A percentile compares a stretch with the other conserved stretches of the same genome.
Evolutionary conservation across 1,284 basidiomycete genomes (phyloP).

Genomic region (Boletus mariae): DNA sequence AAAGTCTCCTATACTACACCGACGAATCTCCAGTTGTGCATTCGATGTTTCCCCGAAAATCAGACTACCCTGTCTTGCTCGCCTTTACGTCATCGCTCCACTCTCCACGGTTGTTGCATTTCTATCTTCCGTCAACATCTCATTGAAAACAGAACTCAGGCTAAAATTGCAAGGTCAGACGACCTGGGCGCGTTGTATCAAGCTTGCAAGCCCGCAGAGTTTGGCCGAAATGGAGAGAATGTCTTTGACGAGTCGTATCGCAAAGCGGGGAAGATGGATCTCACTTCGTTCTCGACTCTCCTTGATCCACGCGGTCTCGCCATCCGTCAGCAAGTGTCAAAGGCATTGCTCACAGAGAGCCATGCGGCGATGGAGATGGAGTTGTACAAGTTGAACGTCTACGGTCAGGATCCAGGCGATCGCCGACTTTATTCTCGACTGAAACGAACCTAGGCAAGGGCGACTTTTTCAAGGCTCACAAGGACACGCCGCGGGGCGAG

Average conservation of each 20-base stretch:
- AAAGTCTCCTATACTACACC: constrained; percentile 5
- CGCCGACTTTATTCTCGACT: constrained; percentile 4
- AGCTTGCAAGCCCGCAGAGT: constrained; percentile 13
- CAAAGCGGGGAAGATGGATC: constrained; percentile 35
- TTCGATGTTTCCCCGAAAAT: too few relatives aligned
- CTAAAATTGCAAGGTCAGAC: neutral
- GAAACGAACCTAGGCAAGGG: constrained; percentile 11
- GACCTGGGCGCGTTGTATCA: constrained; percentile 7
- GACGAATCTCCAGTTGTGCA: too few relatives aligned
- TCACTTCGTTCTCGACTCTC: constrained; percentile 22
- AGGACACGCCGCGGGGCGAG: constrained; percentile 33
- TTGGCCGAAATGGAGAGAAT: constrained; percentile 6
- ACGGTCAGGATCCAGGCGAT: constrained; percentile 26
- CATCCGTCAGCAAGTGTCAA: constrained; percentile 14
- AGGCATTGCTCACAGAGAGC: constrained; percentile 32
- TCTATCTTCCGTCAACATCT: too few relatives aligned
- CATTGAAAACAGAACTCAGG: too few relatives aligned
- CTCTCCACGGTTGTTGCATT: too few relatives aligned
- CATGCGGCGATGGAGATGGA: constrained; percentile 38
- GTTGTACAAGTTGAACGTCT: constrained; percentile 38
- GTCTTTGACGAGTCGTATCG: constrained; percentile 24
- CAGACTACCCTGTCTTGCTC: too few relatives aligned
- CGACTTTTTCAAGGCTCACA: constrained; percentile 24
- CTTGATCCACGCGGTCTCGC: constrained; percentile 23
- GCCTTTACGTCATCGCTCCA: too few relatives aligned